Percentiles rank a stretch among this genome's conserved stretches.
phyloP scores from a whole-genome alignment of 1,284 basidiomycete species.

The Pterula multifida region DNA sequence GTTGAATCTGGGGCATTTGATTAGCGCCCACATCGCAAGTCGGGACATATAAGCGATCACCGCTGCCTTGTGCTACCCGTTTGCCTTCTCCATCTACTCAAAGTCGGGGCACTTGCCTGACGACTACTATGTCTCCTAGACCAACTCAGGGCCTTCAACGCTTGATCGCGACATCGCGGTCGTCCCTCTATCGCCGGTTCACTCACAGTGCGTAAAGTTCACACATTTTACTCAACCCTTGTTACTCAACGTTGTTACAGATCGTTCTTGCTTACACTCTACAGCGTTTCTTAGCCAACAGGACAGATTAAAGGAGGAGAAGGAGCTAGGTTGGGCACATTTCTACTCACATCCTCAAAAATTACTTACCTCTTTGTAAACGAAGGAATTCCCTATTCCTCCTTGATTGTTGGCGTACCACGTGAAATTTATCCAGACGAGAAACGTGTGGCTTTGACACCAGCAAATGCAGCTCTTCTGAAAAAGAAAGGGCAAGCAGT shows the following conservation, averaged over 20 bases:
- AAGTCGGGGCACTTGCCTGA: not conserved
- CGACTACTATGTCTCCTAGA: not conserved
- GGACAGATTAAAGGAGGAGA: not conserved
- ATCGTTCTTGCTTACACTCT: conserved; percentile 22
- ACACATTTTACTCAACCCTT: not conserved
- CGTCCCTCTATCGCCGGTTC: not conserved
- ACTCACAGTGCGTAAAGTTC: not conserved
- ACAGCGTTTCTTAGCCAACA: not conserved
- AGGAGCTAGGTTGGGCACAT: not conserved
- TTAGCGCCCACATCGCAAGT: not conserved
- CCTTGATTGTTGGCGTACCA: conserved; percentile 68
- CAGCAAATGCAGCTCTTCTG: conserved; percentile 59
- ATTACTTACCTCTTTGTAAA: conserved; percentile 7
- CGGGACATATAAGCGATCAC: not conserved
- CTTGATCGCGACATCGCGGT: not conserved
- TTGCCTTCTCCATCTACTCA: not conserved
- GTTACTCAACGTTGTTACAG: conserved; percentile 17
- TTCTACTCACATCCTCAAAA: not conserved
- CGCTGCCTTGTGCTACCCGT: not conserved
- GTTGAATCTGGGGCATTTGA: not conserved
- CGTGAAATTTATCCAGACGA: conserved; percentile 66
- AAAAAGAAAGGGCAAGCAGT: conserved; percentile 65
- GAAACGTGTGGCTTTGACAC: conserved; percentile 69
- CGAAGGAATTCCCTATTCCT: conserved; percentile 55
- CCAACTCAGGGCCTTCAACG: not conserved